These are phyloP conservation scores for Neurospora sp. DNA, from an alignment of 495 filamentous ascomycete genomes.

Conservation along the genomic window DNA sequence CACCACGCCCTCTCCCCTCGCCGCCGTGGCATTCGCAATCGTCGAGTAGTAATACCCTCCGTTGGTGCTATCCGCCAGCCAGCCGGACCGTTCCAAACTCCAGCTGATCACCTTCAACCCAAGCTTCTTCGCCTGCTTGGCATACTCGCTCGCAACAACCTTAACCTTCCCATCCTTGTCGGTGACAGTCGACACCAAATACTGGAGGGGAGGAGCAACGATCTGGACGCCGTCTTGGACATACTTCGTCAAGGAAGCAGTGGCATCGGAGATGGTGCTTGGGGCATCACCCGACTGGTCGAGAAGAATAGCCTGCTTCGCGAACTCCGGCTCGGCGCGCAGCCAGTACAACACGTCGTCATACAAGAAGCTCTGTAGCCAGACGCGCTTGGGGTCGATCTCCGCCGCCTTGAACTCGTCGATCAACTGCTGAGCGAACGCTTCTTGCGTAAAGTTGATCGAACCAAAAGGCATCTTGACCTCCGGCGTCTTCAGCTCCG, in stretches of 20 bases:
- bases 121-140: slow-evolving; percentile 37
- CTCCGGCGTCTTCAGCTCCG: slow-evolving; percentile 50
- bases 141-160: slow-evolving; percentile 34
- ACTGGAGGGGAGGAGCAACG: slow-evolving; percentile 32
- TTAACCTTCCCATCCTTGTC: slow-evolving; percentile 26
- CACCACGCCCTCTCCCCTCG: slow-evolving; percentile 42
- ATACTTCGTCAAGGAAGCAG: slow-evolving; percentile 38
- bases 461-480: slow-evolving; percentile 49
- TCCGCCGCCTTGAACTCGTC: slow-evolving; percentile 43
- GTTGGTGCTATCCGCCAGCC: slow-evolving; percentile 33
- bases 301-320: slow-evolving; percentile 46
- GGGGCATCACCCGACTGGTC: slow-evolving; percentile 43
- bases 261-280: slow-evolving; percentile 33
- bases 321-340: slow-evolving; percentile 44
- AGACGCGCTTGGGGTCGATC: slow-evolving; percentile 47
- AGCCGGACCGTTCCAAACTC: slow-evolving; percentile 51
- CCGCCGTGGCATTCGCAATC: slow-evolving; percentile 39
- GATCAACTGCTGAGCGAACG: slow-evolving; percentile 49
- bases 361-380: slow-evolving; percentile 49
- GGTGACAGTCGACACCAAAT: slow-evolving; percentile 25
- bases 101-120: slow-evolving; percentile 50
- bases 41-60: slow-evolving; percentile 45
- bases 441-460: slow-evolving; percentile 42
- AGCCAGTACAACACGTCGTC: slow-evolving; percentile 54
- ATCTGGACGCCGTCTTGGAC: slow-evolving; percentile 32